Conservation (phyloP, 306 rosid species). For the Prunus persica region DNA sequence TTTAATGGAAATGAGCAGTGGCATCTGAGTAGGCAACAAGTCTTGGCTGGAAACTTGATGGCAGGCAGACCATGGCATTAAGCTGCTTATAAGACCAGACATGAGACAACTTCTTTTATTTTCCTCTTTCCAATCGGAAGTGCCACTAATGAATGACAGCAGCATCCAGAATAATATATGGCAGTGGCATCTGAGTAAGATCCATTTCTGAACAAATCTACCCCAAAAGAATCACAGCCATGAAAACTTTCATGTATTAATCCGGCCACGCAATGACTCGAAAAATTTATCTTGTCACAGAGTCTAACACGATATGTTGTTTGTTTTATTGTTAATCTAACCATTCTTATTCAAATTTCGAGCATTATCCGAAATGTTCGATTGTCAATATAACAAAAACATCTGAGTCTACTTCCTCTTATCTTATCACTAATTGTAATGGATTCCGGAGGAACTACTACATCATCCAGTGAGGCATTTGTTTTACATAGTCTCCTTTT, state of each 20-base stretch:
- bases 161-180: conserved; percentile 8
- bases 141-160: neutral
- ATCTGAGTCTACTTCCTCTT: neutral
- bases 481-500: neutral
- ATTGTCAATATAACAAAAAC: no score
- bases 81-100: conserved; percentile 2
- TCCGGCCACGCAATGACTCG: neutral
- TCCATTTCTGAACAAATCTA: neutral
- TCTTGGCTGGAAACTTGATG: neutral
- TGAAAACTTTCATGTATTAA: neutral
- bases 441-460: neutral
- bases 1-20: neutral
- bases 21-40: conserved; percentile 13
- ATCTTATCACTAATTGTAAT: neutral
- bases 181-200: conserved; percentile 20
- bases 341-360: neutral
- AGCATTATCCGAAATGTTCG: neutral
- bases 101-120: neutral
- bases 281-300: neutral
- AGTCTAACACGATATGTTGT: neutral
- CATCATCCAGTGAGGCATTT: neutral
- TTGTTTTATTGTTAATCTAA: neutral
- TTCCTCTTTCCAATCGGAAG: neutral
- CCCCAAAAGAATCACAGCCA: neutral
- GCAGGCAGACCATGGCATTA: neutral